phyloP scores from a whole-genome alignment of 192 early-diverging fungal genomes.

The Backusella macrospora region DNA sequence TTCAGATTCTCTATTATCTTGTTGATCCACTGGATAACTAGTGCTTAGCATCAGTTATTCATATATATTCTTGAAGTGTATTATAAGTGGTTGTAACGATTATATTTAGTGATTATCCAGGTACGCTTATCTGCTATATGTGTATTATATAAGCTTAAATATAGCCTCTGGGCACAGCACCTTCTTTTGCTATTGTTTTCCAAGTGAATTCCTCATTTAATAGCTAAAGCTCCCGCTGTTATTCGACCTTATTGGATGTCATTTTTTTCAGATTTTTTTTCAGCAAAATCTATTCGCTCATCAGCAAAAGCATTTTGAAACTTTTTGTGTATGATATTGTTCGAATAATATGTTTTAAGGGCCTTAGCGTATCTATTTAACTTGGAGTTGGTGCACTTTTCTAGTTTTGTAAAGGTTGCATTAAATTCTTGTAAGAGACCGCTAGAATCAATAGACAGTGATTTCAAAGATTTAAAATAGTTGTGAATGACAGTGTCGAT shows the following conservation, averaged over 20 bases:
- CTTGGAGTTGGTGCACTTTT: background rate
- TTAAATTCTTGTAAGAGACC: background rate
- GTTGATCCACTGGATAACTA: no score
- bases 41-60: no score
- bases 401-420: background rate
- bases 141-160: no score
- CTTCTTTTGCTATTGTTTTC: background rate
- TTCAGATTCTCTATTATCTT: no score
- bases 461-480: background rate
- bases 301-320: background rate
- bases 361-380: background rate
- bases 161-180: no score
- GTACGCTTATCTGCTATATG: no score
- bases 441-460: background rate
- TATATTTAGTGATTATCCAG: no score
- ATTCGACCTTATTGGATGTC: background rate
- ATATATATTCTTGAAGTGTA: no score
- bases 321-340: background rate
- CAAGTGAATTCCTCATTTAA: background rate
- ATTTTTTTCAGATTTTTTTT: background rate
- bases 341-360: background rate
- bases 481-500: background rate
- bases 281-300: background rate
- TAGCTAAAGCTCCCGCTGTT: background rate
- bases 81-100: no score